Conservation (phyloP, 345 rosid species). For the rapeseed (Brassica napus) region DNA sequence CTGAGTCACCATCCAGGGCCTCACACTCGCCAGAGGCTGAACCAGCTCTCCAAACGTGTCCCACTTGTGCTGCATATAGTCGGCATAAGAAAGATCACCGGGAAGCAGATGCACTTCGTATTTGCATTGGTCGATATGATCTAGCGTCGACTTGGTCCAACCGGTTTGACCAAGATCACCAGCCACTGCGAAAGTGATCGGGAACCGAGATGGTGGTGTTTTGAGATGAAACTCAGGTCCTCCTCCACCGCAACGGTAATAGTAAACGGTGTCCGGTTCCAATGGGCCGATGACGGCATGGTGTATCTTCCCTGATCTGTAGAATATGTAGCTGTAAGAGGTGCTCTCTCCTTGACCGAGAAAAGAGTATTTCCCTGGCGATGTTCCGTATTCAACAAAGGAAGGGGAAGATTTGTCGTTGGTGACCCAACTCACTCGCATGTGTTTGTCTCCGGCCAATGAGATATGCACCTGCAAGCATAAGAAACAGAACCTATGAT, state of each 20-base stretch:
- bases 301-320: constrained; percentile 90
- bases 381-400: constrained; percentile 73
- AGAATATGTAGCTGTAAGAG: constrained; percentile 66
- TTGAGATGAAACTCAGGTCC: constrained; percentile 87
- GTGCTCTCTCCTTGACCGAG: constrained; percentile 75
- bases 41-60: constrained; percentile 89
- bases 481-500: constrained; percentile 2
- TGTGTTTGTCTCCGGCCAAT: constrained; percentile 83
- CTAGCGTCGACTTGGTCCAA: constrained; percentile 92
- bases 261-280: constrained; percentile 62
- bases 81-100: constrained; percentile 96
- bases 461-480: constrained; percentile 49
- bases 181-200: constrained; percentile 83
- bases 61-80: constrained; percentile 82
- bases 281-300: constrained; percentile 84
- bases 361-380: constrained; percentile 58
- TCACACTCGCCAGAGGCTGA: constrained; percentile 88
- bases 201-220: constrained; percentile 79
- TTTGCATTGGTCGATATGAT: constrained; percentile 71
- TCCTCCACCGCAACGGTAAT: constrained; percentile 74
- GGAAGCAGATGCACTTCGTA: constrained; percentile 86
- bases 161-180: constrained; percentile 97
- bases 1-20: constrained; percentile 98
- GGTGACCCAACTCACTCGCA: constrained; percentile 82
- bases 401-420: constrained; percentile 65